phyloP scores from a whole-genome alignment of 768 basidiomycete genomes.

The Ramaria sp. region DNA sequence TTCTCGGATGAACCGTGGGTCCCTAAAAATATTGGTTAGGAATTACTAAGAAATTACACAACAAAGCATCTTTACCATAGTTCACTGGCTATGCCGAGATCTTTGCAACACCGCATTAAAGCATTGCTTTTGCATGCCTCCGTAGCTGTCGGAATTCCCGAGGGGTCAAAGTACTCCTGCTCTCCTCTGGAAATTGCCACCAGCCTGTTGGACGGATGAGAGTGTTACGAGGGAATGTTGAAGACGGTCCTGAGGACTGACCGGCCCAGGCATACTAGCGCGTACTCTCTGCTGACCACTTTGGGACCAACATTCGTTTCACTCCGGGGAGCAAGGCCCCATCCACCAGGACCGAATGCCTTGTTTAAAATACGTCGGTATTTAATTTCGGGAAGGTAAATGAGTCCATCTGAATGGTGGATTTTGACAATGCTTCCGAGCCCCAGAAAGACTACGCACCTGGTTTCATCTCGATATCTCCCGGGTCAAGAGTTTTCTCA shows the following conservation, averaged over 20 bases:
- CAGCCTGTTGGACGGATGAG: constrained; percentile 36
- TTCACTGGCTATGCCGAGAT: constrained; percentile 91
- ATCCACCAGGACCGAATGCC: constrained; percentile 93
- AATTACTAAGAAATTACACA: background rate
- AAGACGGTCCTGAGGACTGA: constrained; percentile 32
- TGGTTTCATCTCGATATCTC: constrained; percentile 90
- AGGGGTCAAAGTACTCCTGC: constrained; percentile 91
- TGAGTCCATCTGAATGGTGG: constrained; percentile 59
- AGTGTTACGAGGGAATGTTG: background rate
- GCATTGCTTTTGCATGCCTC: constrained; percentile 97
- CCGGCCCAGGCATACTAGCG: constrained; percentile 87
- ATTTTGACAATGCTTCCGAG: background rate
- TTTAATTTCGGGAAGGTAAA: constrained; percentile 96
- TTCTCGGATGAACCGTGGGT: constrained; percentile 88
- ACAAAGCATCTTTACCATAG: constrained; percentile 55
- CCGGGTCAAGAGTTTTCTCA: constrained; percentile 60
- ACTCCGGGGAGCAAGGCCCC: constrained; percentile 91
- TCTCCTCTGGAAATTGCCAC: constrained; percentile 90
- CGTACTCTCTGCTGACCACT: constrained; percentile 89
- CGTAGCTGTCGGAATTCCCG: constrained; percentile 84
- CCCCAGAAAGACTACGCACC: constrained; percentile 31
- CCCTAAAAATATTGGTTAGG: constrained; percentile 40
- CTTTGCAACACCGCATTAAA: constrained; percentile 95
- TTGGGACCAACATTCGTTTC: constrained; percentile 85
- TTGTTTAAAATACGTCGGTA: constrained; percentile 86